Evolutionary conservation across 805 yeast species (phyloP).

Genomic region (Wickerhamomyces hampshirensis): DNA sequence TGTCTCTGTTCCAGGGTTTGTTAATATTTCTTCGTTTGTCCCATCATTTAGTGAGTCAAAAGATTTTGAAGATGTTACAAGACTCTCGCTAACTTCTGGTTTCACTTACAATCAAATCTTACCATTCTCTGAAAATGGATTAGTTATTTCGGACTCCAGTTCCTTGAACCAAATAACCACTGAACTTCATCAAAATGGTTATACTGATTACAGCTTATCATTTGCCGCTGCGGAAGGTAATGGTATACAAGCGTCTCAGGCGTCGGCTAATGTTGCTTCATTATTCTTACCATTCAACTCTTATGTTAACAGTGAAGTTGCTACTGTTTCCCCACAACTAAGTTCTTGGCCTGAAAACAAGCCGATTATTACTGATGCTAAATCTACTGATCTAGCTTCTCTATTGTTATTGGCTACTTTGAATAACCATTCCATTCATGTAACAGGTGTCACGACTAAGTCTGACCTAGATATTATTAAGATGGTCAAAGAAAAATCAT

Average conservation of each 20-base stretch:
- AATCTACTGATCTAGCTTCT: constrained; percentile 89
- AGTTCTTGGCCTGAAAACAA: constrained; percentile 79
- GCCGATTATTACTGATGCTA: constrained; percentile 89
- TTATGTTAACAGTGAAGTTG: constrained; percentile 57
- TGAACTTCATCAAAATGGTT: constrained; percentile 51
- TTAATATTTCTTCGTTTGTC: constrained; percentile 74
- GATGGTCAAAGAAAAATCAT: constrained; percentile 78
- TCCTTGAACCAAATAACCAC: constrained; percentile 59
- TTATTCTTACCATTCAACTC: constrained; percentile 78
- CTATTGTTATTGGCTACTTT: constrained; percentile 84
- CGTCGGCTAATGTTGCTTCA: constrained; percentile 66
- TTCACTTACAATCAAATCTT: constrained; percentile 80
- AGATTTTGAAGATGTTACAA: constrained; percentile 64
- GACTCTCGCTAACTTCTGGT: constrained; percentile 75
- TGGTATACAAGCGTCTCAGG: constrained; percentile 53
- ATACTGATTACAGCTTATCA: constrained; percentile 77
- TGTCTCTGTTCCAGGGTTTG: constrained; percentile 78
- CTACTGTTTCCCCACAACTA: constrained; percentile 76
- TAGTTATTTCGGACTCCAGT: constrained; percentile 58
- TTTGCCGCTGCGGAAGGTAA: constrained; percentile 79
- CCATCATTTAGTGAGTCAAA: constrained; percentile 52
- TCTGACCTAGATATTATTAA: constrained; percentile 80
- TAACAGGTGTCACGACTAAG: constrained; percentile 76
- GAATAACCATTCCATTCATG: constrained; percentile 79
- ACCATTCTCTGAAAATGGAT: constrained; percentile 65